A percentile compares a stretch with the other conserved stretches of the same genome.
Conservation (phyloP, 805 yeast species). For the Nakazawaea ernobii region DNA sequence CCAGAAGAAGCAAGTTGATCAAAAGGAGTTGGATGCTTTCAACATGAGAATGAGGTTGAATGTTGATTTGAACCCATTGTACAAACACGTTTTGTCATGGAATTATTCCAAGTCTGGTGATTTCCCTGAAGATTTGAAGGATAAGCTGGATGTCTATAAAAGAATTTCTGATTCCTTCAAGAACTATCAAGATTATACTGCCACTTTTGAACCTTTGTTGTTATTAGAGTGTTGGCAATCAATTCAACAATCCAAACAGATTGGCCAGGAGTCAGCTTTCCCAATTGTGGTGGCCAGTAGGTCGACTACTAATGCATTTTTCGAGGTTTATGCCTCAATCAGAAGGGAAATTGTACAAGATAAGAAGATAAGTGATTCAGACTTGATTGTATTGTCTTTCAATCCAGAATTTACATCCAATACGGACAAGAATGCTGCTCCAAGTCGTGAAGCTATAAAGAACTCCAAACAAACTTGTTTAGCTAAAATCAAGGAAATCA, state of each 20-base stretch:
- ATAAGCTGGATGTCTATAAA: slow-evolving; percentile 27
- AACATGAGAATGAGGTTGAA: slow-evolving; percentile 74
- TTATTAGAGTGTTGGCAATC: slow-evolving; percentile 94
- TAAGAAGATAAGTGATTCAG: slow-evolving; percentile 63
- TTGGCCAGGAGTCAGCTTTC: slow-evolving; percentile 56
- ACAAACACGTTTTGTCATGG: slow-evolving; percentile 70
- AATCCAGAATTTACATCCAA: slow-evolving; percentile 30
- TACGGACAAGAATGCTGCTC: slow-evolving; percentile 17
- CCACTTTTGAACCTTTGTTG: slow-evolving; percentile 71
- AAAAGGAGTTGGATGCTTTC: slow-evolving; percentile 57
- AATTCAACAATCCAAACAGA: slow-evolving; percentile 64
- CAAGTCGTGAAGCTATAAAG: slow-evolving; percentile 28
- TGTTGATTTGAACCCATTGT: slow-evolving; percentile 73
- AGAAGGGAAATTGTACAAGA: slow-evolving; percentile 46
- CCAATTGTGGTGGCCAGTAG: slow-evolving; percentile 70
- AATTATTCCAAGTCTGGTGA: slow-evolving; percentile 52
- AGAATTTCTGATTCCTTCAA: slow-evolving; percentile 52
- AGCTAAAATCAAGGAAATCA: slow-evolving; percentile 75
- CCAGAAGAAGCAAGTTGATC: slow-evolving; percentile 30
- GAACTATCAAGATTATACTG: slow-evolving; percentile 59
- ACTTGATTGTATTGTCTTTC: slow-evolving; percentile 60
- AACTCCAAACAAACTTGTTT: slow-evolving; percentile 40
- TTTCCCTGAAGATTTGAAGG: slow-evolving; percentile 45
- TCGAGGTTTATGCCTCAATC: slow-evolving; percentile 77
- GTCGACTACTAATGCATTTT: slow-evolving; percentile 77